Percentiles rank a stretch among this genome's conserved stretches.
Conservation (phyloP, 1,284 basidiomycete genomes). For the Austroboletus olivaceoglutinosus region DNA sequence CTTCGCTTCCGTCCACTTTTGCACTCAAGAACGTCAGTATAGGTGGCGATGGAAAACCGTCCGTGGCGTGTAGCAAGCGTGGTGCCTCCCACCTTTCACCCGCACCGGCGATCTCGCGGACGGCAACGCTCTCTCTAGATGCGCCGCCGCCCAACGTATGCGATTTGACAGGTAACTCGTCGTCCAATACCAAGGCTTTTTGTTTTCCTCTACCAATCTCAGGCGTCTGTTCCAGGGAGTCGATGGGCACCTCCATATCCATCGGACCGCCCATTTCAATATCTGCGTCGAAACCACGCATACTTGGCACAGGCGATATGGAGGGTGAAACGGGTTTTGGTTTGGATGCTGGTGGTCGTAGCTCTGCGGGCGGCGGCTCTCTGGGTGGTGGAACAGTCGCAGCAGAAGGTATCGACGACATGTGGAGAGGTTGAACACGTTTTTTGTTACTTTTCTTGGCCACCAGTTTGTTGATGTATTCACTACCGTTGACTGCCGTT, state of each 20-base stretch:
- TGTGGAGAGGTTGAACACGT: constrained; percentile 53
- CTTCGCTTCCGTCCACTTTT: constrained; percentile 62
- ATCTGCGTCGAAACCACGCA: constrained; percentile 33
- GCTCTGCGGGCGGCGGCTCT: constrained; percentile 11
- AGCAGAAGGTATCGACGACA: constrained; percentile 41
- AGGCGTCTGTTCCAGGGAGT: constrained; percentile 30
- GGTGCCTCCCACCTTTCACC: constrained; percentile 22
- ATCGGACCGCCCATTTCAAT: constrained; percentile 28
- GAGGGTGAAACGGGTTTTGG: constrained; percentile 23
- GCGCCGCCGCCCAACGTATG: constrained; percentile 74
- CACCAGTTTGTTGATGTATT: constrained; percentile 68
- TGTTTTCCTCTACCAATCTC: constrained; percentile 44
- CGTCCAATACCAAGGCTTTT: constrained; percentile 48
- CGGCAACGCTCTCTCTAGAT: constrained; percentile 44
- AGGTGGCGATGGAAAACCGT: constrained; percentile 46
- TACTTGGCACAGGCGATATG: constrained; percentile 27
- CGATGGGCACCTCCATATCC: constrained; percentile 38
- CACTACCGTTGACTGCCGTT: constrained; percentile 42
- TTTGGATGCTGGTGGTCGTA: constrained; percentile 19
- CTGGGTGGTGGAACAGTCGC: constrained; percentile 18
- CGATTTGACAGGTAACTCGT: constrained; percentile 46
- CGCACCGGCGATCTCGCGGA: constrained; percentile 49
- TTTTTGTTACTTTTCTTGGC: constrained; percentile 75
- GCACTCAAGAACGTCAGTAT: constrained; percentile 58
- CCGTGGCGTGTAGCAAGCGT: constrained; percentile 22